phyloP scores from a whole-genome alignment of 192 early-diverging fungal species.

The Entomortierella chlamydospora region DNA sequence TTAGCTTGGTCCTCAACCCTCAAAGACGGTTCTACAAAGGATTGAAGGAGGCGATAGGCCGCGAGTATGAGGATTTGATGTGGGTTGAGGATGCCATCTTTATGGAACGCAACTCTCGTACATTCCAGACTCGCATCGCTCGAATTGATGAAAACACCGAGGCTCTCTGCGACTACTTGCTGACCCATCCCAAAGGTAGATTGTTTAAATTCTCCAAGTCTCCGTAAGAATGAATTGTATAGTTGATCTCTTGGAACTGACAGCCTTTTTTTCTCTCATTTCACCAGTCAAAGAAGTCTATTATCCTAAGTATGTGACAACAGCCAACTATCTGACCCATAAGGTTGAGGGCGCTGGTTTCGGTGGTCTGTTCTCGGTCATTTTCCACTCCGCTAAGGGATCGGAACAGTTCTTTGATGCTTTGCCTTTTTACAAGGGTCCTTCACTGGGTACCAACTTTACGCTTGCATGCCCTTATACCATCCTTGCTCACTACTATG shows the following conservation, averaged over 20 bases:
- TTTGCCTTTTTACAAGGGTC: conserved; percentile 88
- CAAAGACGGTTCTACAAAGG: conserved; percentile 62
- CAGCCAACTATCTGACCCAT: conserved; percentile 75
- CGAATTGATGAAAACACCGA: conserved; percentile 87
- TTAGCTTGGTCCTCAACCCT: conserved; percentile 84
- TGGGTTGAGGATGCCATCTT: conserved; percentile 97
- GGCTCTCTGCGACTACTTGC: conserved; percentile 77
- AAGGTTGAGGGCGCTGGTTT: conserved; percentile 76
- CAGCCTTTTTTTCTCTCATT: background rate
- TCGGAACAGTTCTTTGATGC: conserved; percentile 83
- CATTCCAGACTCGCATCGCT: conserved; percentile 78
- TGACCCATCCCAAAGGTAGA: conserved; percentile 76
- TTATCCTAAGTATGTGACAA: conserved; percentile 87
- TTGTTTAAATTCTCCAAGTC: too few species aligned
- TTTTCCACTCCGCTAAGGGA: conserved; percentile 70
- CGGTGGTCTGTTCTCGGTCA: conserved; percentile 89
- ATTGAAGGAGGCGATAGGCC: conserved; percentile 65
- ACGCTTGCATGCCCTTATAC: conserved; percentile 95
- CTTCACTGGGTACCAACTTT: conserved; percentile 97
- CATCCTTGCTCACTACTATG: conserved; percentile 93
- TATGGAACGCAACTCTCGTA: conserved; percentile 94
- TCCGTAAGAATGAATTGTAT: too few species aligned
- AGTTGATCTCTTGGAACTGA: too few species aligned
- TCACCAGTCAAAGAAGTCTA: conserved; percentile 74
- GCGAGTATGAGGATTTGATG: conserved; percentile 83